Percentiles rank a stretch among this genome's conserved stretches.
Evolutionary conservation across 352 stramenopile genomes (phyloP).

Genomic region (Pythium dissimile): DNA sequence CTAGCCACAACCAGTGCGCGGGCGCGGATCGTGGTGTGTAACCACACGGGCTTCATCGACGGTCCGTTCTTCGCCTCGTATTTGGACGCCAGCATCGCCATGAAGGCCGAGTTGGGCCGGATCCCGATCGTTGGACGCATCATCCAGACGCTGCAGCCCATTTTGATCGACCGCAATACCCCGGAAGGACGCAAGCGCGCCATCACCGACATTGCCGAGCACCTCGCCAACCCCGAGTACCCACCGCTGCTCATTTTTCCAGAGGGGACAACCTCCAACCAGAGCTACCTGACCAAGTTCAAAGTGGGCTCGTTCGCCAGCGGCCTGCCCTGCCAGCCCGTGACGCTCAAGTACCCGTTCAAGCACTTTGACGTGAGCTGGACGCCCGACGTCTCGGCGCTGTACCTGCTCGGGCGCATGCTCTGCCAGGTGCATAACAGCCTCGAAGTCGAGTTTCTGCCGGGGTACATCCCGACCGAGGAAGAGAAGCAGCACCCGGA

Average conservation of each 20-base stretch:
- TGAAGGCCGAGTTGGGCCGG: slow-evolving; percentile 62
- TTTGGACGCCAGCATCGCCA: slow-evolving; percentile 58
- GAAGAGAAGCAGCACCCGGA: slow-evolving; percentile 39
- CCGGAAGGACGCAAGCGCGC: slow-evolving; percentile 47
- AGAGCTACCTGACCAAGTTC: slow-evolving; percentile 68
- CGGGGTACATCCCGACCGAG: slow-evolving; percentile 43
- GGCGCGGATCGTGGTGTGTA: slow-evolving; percentile 61
- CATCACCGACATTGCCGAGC: slow-evolving; percentile 56
- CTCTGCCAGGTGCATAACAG: slow-evolving; percentile 71
- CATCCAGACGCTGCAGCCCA: slow-evolving; percentile 57
- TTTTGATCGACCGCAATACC: slow-evolving; percentile 59
- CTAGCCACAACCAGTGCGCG: slow-evolving; percentile 22
- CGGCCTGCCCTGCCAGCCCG: slow-evolving; percentile 47
- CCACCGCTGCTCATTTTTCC: slow-evolving; percentile 72
- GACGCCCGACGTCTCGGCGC: slow-evolving; percentile 45
- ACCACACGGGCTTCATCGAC: slow-evolving; percentile 72
- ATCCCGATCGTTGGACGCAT: slow-evolving; percentile 55
- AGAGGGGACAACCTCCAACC: slow-evolving; percentile 70
- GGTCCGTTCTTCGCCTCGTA: slow-evolving; percentile 56
- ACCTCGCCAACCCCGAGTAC: slow-evolving; percentile 36
- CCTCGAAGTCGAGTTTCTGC: slow-evolving; percentile 56
- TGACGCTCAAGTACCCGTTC: slow-evolving; percentile 68
- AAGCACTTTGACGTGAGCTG: slow-evolving; percentile 74
- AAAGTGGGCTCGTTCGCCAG: slow-evolving; percentile 71
- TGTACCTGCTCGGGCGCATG: slow-evolving; percentile 54